These are phyloP conservation scores for Globomyces pollinis-pini DNA, from an alignment of 192 early-diverging fungal species.

Conservation along the genomic window DNA sequence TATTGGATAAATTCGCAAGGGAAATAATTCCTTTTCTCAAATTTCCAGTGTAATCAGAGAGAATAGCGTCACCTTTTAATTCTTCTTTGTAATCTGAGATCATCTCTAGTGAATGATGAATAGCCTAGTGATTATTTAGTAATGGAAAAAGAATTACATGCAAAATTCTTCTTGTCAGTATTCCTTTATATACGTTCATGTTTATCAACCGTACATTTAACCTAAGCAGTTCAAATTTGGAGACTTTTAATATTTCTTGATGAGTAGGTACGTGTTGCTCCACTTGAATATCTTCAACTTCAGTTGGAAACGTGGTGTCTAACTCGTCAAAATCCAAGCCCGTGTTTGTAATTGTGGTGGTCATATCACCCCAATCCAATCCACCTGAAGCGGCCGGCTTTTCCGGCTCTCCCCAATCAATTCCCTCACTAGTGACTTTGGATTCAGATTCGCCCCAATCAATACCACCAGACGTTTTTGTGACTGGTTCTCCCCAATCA, in stretches of 20 bases:
- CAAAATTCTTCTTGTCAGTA: slow-evolving; percentile 52
- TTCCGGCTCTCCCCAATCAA: slow-evolving; percentile 14
- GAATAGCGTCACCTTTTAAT: slow-evolving; percentile 32
- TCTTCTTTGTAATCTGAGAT: slow-evolving; percentile 42
- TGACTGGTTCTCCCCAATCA: slow-evolving; percentile 15
- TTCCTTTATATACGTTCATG: slow-evolving; percentile 48
- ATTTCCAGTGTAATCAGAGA: slow-evolving; percentile 39
- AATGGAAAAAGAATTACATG: slow-evolving; percentile 40
- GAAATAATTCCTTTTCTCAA: slow-evolving; percentile 38
- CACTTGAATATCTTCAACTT: slow-evolving; percentile 4
- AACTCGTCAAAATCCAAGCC: slow-evolving; percentile 11
- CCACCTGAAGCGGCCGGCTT: background rate
- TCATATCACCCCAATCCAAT: slow-evolving; percentile 8
- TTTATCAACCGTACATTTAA: slow-evolving; percentile 17
- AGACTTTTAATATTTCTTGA: background rate
- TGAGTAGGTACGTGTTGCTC: background rate
- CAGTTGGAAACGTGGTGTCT: slow-evolving; percentile 16
- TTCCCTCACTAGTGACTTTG: background rate
- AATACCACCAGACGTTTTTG: slow-evolving; percentile 10
- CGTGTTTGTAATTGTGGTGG: background rate
- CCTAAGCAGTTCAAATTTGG: background rate
- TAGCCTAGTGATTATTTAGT: background rate
- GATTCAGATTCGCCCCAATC: slow-evolving; percentile 36
- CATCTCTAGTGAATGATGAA: slow-evolving; percentile 32
- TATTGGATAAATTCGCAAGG: slow-evolving; percentile 40